Evolutionary conservation across 2,329 filamentous ascomycete species (phyloP).

Genomic region (Kalmusia sp.): DNA sequence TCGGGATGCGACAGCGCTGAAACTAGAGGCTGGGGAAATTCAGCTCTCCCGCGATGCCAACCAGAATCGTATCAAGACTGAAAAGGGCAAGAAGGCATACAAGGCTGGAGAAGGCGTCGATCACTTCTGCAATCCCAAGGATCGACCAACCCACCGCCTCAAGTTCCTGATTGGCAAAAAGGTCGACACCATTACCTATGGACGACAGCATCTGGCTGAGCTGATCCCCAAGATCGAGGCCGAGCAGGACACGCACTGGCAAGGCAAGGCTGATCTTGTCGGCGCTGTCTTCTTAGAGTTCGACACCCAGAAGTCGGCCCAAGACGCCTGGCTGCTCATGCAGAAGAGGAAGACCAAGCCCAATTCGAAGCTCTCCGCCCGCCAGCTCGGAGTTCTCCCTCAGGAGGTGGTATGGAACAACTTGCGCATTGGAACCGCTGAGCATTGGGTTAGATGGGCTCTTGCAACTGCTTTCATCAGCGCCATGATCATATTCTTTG

Average conservation of each 20-base stretch:
- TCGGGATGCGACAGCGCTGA: slow-evolving; percentile 51
- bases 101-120: slow-evolving; percentile 50
- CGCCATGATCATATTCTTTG: slow-evolving; percentile 55
- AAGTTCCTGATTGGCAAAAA: slow-evolving; percentile 52
- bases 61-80: slow-evolving; percentile 69
- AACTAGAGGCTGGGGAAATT: slow-evolving; percentile 54
- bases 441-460: slow-evolving; percentile 38
- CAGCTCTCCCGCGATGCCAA: slow-evolving; percentile 63
- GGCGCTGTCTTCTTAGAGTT: slow-evolving; percentile 91
- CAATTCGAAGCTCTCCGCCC: slow-evolving; percentile 46
- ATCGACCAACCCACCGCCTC: slow-evolving; percentile 49
- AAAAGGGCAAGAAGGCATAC: slow-evolving; percentile 58
- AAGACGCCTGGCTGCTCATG: slow-evolving; percentile 79
- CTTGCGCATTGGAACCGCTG: slow-evolving; percentile 46
- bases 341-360: slow-evolving; percentile 43
- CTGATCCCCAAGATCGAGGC: slow-evolving; percentile 74
- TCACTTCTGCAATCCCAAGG: slow-evolving; percentile 49
- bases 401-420: slow-evolving; percentile 58
- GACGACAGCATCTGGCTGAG: slow-evolving; percentile 74
- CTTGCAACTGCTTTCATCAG: slow-evolving; percentile 48
- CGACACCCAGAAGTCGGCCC: slow-evolving; percentile 78
- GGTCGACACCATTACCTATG: slow-evolving; percentile 82
- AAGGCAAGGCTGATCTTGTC: slow-evolving; percentile 70
- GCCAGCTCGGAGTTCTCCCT: slow-evolving; percentile 52
- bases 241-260: slow-evolving; percentile 71